Percentiles rank a stretch among this genome's conserved stretches.
Evolutionary conservation across 257 asterid species (phyloP).

Genomic region (Lithospermum erythrorhizon): DNA sequence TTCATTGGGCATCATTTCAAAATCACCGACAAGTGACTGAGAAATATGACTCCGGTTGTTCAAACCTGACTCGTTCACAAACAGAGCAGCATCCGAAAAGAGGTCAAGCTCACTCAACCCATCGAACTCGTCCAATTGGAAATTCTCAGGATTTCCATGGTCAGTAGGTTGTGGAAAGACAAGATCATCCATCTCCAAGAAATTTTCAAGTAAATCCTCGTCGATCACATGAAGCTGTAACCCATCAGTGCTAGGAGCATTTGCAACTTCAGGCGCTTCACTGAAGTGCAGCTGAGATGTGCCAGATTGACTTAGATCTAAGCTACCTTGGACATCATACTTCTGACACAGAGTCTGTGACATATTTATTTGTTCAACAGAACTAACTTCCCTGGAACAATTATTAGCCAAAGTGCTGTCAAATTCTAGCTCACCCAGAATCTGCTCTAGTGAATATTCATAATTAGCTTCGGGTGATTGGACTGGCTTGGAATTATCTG

Average conservation of each 20-base stretch:
- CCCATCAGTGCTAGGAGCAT: conserved; percentile 18
- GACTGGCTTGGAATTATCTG: conserved; percentile 24
- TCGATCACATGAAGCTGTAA: conserved; percentile 16
- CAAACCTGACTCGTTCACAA: conserved; percentile 26
- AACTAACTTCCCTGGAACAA: conserved; percentile 23
- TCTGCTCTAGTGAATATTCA: conserved; percentile 20
- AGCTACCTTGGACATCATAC: conserved; percentile 22
- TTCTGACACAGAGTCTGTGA: conserved; percentile 18
- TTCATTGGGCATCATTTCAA: conserved; percentile 13
- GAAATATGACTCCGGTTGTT: conserved; percentile 24
- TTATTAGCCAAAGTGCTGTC: conserved; percentile 28
- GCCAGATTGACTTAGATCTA: conserved; percentile 34
- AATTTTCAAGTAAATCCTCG: conserved; percentile 60
- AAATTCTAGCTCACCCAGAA: conserved; percentile 29
- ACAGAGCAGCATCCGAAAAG: conserved; percentile 35
- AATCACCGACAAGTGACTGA: conserved; percentile 20
- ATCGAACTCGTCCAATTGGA: conserved; percentile 32
- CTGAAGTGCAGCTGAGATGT: conserved; percentile 26
- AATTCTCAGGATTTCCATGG: conserved; percentile 20
- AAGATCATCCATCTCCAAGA: conserved; percentile 75
- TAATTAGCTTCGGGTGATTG: conserved; percentile 20
- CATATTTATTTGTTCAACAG: conserved; percentile 14
- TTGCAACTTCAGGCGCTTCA: conserved; percentile 54
- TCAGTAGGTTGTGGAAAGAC: conserved; percentile 26
- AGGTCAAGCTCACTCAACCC: conserved; percentile 49